Conservation (phyloP, 129 eudicot species). For the Glebionis coronaria region DNA sequence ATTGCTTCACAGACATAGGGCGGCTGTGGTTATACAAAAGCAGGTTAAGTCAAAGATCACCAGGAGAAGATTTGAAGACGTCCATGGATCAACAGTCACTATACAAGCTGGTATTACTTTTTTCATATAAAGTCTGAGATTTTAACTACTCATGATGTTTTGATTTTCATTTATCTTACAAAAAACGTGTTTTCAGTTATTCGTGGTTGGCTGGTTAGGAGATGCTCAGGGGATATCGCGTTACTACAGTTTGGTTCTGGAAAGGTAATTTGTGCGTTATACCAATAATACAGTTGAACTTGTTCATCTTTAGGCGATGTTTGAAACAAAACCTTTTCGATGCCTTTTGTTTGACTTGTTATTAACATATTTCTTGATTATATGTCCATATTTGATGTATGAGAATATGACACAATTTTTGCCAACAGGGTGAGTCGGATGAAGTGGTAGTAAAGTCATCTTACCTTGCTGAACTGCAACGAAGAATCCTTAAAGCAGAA, state of each 20-base stretch:
- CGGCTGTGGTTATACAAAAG: constrained; percentile 81
- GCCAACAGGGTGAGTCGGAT: constrained; percentile 72
- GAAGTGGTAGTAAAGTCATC: constrained; percentile 85
- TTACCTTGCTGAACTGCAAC: constrained; percentile 82
- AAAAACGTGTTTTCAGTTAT: constrained; percentile 45
- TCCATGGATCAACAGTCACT: constrained; percentile 47
- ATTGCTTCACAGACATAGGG: constrained; percentile 66
- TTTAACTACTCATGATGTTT: not conserved
- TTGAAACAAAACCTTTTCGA: not conserved
- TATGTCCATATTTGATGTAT: not conserved
- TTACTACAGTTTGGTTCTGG: constrained; percentile 70
- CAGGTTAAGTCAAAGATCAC: constrained; percentile 46
- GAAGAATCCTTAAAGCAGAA: constrained; percentile 75
- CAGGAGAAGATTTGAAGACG: constrained; percentile 40
- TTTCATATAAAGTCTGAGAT: too few relatives aligned
- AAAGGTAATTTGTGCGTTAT: constrained; percentile 46
- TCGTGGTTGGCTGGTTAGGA: constrained; percentile 97
- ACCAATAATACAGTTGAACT: not conserved
- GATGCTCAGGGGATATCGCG: constrained; percentile 87
- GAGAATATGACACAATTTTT: constrained; percentile 6
- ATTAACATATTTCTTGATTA: not conserved
- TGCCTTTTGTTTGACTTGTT: not conserved
- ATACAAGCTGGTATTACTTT: constrained; percentile 71
- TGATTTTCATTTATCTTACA: not conserved
- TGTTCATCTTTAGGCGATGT: not conserved